Base-by-base conservation (phyloP, 495 filamentous ascomycete species). In the Darksidea phi region DNA sequence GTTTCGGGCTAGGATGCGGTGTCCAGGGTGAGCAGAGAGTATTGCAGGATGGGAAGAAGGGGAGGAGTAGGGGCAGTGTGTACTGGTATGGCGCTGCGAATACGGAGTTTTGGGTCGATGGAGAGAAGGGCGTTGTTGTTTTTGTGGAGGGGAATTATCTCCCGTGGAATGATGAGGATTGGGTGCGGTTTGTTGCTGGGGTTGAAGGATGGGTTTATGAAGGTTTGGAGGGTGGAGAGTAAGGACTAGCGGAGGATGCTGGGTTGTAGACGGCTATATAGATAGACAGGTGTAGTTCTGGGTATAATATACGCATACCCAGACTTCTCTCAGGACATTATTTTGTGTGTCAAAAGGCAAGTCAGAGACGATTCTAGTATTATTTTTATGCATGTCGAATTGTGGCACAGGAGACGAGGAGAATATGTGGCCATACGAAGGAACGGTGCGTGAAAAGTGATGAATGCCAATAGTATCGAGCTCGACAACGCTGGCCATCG, bases 51-150 rank as follows among this genome's bases (percentile, higher is more conserved):
- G 52, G 46, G 28, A 48, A 12, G 34, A 54, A 57, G 34, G 59
- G 59, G 18, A 56, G 59, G 45, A 49, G 36, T 6, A 63, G 52
- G 46, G 59, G 59, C 8, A 63, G 45, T 49, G 59, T 63, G 38
- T 63, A 63, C 37, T 63, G 59, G 59, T 63, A 50, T 57, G 59
- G 59, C 6, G 59, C 59, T 50, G 59, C 59, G n/a, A 63, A 63
- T 37, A 63, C 43, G 11, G 59, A 63, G 43, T 63, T 50, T 37
- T 57, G 45, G 59, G 32, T 63, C 6, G 52, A 63, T 57, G 32
- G 43, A 11, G 59, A 63, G 36, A 63, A 50, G 45, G 59, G 59
- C 13, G 24, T 63, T 43, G 59, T 57, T 0, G 59, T 63, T 25
- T 6, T 63, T 41, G 45, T 52, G 28, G 37, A 57, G 11, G 52